Evolutionary conservation across 495 filamentous ascomycete species (phyloP).

Genomic region (Podospora comata): DNA sequence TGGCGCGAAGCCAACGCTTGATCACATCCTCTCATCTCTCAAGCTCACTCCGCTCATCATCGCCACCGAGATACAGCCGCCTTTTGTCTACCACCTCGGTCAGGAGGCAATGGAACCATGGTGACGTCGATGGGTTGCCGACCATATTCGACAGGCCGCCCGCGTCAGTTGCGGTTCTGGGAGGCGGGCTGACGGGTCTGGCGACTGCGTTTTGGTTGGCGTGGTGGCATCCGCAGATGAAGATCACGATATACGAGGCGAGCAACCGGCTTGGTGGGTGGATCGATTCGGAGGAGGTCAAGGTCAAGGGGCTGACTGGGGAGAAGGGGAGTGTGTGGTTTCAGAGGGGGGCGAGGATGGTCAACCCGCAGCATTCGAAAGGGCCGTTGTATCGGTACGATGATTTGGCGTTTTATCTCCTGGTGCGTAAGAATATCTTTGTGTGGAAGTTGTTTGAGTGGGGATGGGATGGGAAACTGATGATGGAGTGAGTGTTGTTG

Average conservation of each 20-base stretch:
- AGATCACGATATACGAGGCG: conserved; percentile 77
- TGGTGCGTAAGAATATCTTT: conserved; percentile 28
- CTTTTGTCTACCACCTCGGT: background rate
- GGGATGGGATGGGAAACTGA: no score
- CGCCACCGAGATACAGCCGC: background rate
- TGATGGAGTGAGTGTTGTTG: background rate
- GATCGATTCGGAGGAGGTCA: conserved; percentile 65
- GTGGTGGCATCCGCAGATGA: conserved; percentile 51
- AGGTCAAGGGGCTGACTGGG: conserved; percentile 48
- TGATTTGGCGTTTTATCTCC: conserved; percentile 42
- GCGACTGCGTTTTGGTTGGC: conserved; percentile 72
- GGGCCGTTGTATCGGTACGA: conserved; percentile 30
- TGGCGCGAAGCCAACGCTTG: conserved; percentile 16
- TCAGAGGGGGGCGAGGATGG: conserved; percentile 80
- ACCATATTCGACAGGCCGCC: conserved; percentile 14
- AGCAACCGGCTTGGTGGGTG: conserved; percentile 72
- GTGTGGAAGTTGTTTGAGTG: no score
- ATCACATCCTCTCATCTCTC: background rate
- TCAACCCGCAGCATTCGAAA: conserved; percentile 48
- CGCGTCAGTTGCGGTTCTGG: conserved; percentile 65
- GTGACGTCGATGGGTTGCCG: background rate
- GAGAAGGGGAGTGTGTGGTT: conserved; percentile 61
- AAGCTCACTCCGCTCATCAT: background rate
- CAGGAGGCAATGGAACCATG: background rate
- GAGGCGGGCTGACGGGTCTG: conserved; percentile 89